Conservation (phyloP, 2,329 filamentous ascomycete genomes). For the Paecilomyces sp. region DNA sequence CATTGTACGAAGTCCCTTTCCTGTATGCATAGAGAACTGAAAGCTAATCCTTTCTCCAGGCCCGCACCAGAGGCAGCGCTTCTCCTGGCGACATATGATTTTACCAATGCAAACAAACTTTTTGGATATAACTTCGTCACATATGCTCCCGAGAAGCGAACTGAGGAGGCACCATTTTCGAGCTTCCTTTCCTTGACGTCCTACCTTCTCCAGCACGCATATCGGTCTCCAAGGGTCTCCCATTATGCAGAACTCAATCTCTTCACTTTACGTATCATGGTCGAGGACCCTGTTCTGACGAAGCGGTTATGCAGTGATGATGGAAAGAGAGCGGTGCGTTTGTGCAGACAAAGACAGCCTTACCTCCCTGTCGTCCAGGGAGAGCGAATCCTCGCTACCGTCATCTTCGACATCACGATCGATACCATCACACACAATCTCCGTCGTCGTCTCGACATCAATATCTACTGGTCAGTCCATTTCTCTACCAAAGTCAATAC, state of each 20-base stretch:
- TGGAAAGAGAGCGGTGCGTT: slow-evolving; percentile 63
- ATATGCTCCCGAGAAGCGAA: slow-evolving; percentile 52
- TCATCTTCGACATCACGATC: slow-evolving; percentile 77
- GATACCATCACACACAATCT: slow-evolving; percentile 94
- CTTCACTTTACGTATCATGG: slow-evolving; percentile 74
- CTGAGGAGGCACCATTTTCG: slow-evolving; percentile 66
- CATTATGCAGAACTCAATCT: slow-evolving; percentile 81
- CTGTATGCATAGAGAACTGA: slow-evolving; percentile 9
- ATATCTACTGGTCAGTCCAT: slow-evolving; percentile 60
- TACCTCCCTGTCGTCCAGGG: slow-evolving; percentile 68
- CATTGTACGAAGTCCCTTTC: slow-evolving; percentile 52
- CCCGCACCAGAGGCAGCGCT: slow-evolving; percentile 73
- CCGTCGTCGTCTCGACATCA: slow-evolving; percentile 72
- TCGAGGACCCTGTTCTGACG: slow-evolving; percentile 76
- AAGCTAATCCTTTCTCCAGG: slow-evolving; percentile 40
- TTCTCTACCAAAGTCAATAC: background rate
- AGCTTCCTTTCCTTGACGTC: slow-evolving; percentile 82
- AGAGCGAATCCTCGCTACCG: slow-evolving; percentile 66
- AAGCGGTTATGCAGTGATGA: slow-evolving; percentile 80
- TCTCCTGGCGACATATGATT: slow-evolving; percentile 83
- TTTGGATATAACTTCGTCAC: slow-evolving; percentile 82
- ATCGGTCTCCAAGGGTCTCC: slow-evolving; percentile 69
- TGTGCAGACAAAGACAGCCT: slow-evolving; percentile 85
- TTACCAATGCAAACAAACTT: slow-evolving; percentile 87
- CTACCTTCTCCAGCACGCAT: slow-evolving; percentile 88